Conservation (phyloP, 495 filamentous ascomycete species). For the Tuber calosporum region DNA sequence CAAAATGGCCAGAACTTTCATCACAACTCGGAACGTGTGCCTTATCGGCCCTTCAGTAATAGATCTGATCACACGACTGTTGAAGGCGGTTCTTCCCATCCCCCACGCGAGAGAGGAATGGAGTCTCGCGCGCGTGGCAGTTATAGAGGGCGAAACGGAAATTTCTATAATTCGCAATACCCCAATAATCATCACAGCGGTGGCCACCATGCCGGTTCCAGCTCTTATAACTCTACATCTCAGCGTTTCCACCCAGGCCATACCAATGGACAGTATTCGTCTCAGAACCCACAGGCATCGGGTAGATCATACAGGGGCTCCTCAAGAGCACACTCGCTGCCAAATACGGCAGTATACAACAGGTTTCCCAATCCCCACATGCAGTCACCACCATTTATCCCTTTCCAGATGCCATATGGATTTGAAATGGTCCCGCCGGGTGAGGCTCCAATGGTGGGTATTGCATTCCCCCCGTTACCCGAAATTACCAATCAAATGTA, state of each 20-base stretch:
- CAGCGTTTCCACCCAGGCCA: constrained; percentile 26
- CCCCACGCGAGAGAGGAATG: constrained; percentile 42
- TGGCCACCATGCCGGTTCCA: constrained; percentile 24
- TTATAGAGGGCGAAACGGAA: constrained; percentile 44
- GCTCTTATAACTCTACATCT: constrained; percentile 30
- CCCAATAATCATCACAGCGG: constrained; percentile 21
- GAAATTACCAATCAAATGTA: constrained; percentile 63
- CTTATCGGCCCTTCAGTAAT: constrained; percentile 26
- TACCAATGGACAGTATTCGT: constrained; percentile 34
- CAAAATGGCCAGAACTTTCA: constrained; percentile 29
- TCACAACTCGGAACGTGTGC: constrained; percentile 22
- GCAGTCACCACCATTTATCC: constrained; percentile 33
- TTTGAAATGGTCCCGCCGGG: constrained; percentile 48
- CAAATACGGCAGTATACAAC: constrained; percentile 19
- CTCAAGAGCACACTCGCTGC: constrained; percentile 18
- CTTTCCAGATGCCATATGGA: constrained; percentile 53
- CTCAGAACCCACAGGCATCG: constrained; percentile 30
- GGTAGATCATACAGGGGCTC: constrained; percentile 25
- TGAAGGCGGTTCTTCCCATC: constrained; percentile 25
- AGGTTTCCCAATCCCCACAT: constrained; percentile 38
- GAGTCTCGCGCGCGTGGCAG: constrained; percentile 45
- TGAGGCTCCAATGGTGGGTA: constrained; percentile 41
- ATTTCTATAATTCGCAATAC: constrained; percentile 21
- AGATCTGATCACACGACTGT: constrained; percentile 20
- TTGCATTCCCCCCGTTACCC: constrained; percentile 48